Evolutionary conservation across 176 grass and related monocot species (phyloP).

Genomic region (Bothriochloa decipiens): DNA sequence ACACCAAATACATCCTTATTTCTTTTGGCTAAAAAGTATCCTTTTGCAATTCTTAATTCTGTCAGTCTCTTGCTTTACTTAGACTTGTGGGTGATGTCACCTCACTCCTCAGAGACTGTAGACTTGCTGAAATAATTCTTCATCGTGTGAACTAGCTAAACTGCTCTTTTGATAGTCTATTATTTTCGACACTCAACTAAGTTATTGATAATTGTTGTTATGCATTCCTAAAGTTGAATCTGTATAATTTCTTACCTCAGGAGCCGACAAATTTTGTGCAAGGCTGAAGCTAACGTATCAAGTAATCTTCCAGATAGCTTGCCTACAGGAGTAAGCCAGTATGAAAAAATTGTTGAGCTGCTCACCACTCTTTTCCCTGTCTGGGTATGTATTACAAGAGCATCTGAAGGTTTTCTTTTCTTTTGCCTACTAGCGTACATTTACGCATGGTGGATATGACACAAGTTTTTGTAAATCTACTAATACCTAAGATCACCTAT

Average conservation of each 20-base stretch:
- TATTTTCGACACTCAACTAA: slow-evolving; percentile 3
- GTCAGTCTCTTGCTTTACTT: not conserved
- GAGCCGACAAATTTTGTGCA: slow-evolving; percentile 70
- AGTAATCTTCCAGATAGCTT: slow-evolving; percentile 64
- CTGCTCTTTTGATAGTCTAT: slow-evolving; percentile 26
- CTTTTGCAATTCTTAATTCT: not conserved
- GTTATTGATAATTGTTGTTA: slow-evolving; percentile 26
- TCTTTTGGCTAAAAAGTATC: not conserved
- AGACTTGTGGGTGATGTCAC: not conserved
- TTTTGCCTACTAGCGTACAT: slow-evolving; percentile 20
- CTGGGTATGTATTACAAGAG: slow-evolving; percentile 67
- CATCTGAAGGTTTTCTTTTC: slow-evolving; percentile 38
- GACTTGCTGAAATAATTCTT: slow-evolving; percentile 11
- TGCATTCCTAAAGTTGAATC: not conserved
- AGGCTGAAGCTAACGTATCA: slow-evolving; percentile 80
- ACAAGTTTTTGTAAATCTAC: slow-evolving; percentile 29
- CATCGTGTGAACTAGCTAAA: slow-evolving; percentile 6
- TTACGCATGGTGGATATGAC: slow-evolving; percentile 19
- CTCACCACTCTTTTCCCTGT: slow-evolving; percentile 97
- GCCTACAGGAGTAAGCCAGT: slow-evolving; percentile 57
- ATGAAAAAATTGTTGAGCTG: slow-evolving; percentile 84
- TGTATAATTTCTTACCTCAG: slow-evolving; percentile 50
- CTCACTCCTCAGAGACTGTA: not conserved
- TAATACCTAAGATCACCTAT: slow-evolving; percentile 35
- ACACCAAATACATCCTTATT: not conserved